Base-by-base conservation (phyloP, 1,284 basidiomycete genomes). In the Heterobasidion annosum region DNA sequence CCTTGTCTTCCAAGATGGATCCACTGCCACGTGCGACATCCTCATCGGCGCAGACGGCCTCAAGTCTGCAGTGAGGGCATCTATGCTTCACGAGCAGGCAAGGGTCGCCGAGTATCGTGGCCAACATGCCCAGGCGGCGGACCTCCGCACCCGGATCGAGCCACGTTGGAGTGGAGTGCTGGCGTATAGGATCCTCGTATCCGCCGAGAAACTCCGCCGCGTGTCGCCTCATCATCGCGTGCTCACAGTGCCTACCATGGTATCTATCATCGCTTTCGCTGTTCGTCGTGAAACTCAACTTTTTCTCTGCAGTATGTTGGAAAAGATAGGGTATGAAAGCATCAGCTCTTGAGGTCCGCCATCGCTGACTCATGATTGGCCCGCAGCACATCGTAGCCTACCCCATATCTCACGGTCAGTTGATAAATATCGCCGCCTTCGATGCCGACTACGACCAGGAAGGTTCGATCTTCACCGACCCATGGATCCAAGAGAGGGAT, bases 11-110 rank as follows among this genome's bases (percentile, higher is more conserved):
- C 48, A 65, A 5, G 75, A 81, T 54, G 76, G 74, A 3, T 64
- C 70, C 1, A 65, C 64, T 0, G 70, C 73, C 2, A 63, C 65
- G 3, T 77, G 73, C 58, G 76, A 81, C 55, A 47, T 80, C 10
- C 68, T 80, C 15, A 64, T 81, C 25, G 79, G 76, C 32, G 75
- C 77, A 0, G 78, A 81, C 56, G 79, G 79, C 0, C 59, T 73
- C 49, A 66, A 67, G 50, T 71, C 68, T 0, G 59, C 58, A 3
- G 65, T 66, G 3, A 64, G 72, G 15, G 57, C 57, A 8, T 35
- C 43, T 15, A 54, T 70, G 55, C 55, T 68, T 12, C 50, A 57
- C 3, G 62, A 63, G 35, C 56, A 63, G 2, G 67, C 68, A 0
- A 33, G 34, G 2, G 44, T 53, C 2, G 62, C 59, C 0, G 54